Conservation (phyloP, 805 yeast genomes). For the Yamadazyma olivae region DNA sequence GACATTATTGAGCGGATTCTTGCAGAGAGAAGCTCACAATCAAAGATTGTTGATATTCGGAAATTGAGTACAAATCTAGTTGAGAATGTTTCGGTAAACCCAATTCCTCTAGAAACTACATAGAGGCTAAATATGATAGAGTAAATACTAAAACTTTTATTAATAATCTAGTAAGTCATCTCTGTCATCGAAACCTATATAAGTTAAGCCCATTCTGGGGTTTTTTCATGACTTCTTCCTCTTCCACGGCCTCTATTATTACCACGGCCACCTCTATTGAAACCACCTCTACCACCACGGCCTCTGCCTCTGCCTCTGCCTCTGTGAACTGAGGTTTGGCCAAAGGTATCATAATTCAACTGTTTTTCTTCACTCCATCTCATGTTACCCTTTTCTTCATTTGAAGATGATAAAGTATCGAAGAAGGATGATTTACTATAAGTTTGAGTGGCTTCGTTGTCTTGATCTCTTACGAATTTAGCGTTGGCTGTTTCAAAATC, state of each 20-base stretch:
- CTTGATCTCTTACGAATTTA: slow-evolving; percentile 55
- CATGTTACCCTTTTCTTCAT: slow-evolving; percentile 46
- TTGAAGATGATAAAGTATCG: slow-evolving; percentile 76
- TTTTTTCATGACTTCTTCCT: slow-evolving; percentile 16
- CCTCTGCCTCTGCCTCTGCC: slow-evolving; percentile 45
- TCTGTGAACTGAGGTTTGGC: slow-evolving; percentile 56
- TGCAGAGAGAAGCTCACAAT: no score
- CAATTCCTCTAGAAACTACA: no score
- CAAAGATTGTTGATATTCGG: no score
- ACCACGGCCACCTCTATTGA: slow-evolving; percentile 18
- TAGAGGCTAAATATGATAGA: no score
- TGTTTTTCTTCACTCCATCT: slow-evolving; percentile 71
- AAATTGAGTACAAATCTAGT: no score
- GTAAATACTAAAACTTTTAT: no score
- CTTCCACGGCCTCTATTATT: slow-evolving; percentile 20
- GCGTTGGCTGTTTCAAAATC: slow-evolving; percentile 77
- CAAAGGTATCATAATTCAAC: slow-evolving; percentile 80
- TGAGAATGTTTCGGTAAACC: no score
- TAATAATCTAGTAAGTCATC: no score
- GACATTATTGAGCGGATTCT: no score
- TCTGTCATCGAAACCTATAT: no score
- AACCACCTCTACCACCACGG: slow-evolving; percentile 17
- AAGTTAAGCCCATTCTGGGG: slow-evolving; percentile 37
- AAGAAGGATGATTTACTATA: slow-evolving; percentile 90
- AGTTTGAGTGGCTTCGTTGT: slow-evolving; percentile 28